Evolutionary conservation across 2,329 filamentous ascomycete genomes (phyloP).

Genomic region (Cladosporium colombiae): DNA sequence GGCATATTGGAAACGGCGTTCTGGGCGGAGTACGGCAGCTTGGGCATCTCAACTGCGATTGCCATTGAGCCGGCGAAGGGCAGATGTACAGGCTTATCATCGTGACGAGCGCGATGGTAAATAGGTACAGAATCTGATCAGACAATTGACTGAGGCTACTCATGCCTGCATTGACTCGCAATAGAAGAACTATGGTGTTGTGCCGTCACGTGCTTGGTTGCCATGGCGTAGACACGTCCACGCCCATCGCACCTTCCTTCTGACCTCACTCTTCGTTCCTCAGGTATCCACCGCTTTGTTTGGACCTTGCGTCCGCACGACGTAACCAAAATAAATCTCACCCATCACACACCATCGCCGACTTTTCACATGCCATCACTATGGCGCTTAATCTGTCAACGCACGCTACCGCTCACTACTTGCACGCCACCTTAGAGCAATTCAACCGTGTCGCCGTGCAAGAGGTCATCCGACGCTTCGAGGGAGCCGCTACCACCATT

Average conservation of each 20-base stretch:
- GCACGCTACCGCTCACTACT: slow-evolving; percentile 22
- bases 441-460: slow-evolving; percentile 26
- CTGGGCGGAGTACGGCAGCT: background rate
- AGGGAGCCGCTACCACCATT: slow-evolving; percentile 28
- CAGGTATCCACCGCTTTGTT: background rate
- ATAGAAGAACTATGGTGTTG: background rate
- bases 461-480: slow-evolving; percentile 7
- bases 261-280: slow-evolving; percentile 3
- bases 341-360: background rate
- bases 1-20: slow-evolving; percentile 7
- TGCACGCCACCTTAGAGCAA: slow-evolving; percentile 32
- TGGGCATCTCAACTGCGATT: background rate
- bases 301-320: background rate
- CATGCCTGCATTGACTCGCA: background rate
- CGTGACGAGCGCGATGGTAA: background rate
- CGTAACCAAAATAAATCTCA: background rate
- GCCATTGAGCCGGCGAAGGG: background rate
- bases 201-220: background rate
- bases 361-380: background rate
- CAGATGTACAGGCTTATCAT: slow-evolving; percentile 5
- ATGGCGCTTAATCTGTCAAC: background rate
- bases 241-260: background rate
- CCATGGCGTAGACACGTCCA: background rate
- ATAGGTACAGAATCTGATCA: background rate
- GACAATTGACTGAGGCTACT: slow-evolving; percentile 1